Conservation (phyloP, 2,329 filamentous ascomycete genomes). For the Pseudogymnoascus sp. region DNA sequence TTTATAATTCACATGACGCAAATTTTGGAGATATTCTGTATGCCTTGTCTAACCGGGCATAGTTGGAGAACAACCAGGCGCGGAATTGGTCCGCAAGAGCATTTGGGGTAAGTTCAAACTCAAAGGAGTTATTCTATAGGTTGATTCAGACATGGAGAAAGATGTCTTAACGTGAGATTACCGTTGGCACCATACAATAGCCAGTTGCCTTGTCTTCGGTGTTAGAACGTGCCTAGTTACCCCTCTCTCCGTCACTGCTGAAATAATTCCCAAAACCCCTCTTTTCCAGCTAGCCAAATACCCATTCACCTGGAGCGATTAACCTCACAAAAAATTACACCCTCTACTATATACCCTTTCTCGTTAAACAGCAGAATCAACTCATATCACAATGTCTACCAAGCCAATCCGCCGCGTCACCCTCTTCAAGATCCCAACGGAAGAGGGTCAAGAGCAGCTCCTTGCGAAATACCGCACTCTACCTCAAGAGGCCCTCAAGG, state of each 20-base stretch:
- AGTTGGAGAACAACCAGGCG: not conserved
- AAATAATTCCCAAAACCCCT: not conserved
- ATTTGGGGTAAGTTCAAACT: not conserved
- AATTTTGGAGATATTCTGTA: not conserved
- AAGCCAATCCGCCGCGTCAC: constrained; percentile 40
- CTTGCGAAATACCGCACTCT: constrained; percentile 31
- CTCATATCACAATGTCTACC: constrained; percentile 20
- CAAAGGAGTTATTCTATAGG: not conserved
- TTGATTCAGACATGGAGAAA: not conserved
- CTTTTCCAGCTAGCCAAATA: not conserved
- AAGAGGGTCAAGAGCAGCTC: constrained; percentile 35
- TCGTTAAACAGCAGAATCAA: not conserved
- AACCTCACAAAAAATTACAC: not conserved
- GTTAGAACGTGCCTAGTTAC: not conserved
- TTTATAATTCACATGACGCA: not conserved
- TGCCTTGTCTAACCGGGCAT: not conserved
- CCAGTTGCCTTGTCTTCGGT: not conserved
- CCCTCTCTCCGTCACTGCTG: not conserved
- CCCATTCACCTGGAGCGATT: not conserved
- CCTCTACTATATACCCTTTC: not conserved
- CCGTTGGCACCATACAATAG: not conserved
- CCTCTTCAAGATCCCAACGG: constrained; percentile 43
- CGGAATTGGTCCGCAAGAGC: not conserved
- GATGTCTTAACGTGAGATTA: not conserved
- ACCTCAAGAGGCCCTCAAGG: constrained; percentile 37